Evolutionary conservation across 768 basidiomycete genomes (phyloP), one percentile per base, ranked within the genome.

Genomic region (Daedaleopsis nitida): DNA sequence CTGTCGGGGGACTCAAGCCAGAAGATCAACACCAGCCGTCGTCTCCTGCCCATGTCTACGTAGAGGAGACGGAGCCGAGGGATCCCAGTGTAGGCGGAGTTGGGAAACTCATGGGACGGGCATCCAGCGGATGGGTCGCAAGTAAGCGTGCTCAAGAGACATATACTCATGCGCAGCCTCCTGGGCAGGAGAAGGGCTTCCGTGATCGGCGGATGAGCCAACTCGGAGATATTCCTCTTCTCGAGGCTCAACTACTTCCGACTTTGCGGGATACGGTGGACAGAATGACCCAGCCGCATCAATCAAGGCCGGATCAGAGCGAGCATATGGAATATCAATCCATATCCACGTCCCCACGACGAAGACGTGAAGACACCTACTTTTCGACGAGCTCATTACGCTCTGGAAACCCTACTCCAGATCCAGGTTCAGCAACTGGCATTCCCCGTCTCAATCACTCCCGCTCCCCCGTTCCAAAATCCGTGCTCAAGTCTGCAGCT

Each of bases 181-280:
- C 43, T 42, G 17, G 55, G 61, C 21, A 45, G 67, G 63, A 44
- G 58, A 60, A 57, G 51, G 53, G 44, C 21, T 19, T 19, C 17
- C 48, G 53, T 24, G 66, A 66, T 14, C 66, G 67, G 38, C 76
- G 76, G 23, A 70, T 66, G 58, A 83, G 80, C 63, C 76, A 82
- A 55, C 72, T 83, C 17, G 77, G 73, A 12, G 84, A 84, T 54
- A 73, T 89, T 5, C 84, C 86, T 7, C 75, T 85, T 27, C 70
- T 89, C 34, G 89, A 92, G 63, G 76, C 83, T 0, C 83, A 88
- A 27, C 76, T 91, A 5, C 71, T 91, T 39, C 89, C 89, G 10
- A 86, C 88, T 17, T 76, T 92, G 38, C 79, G 83, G 44, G 89
- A 91, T 58, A 92, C 89, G 0, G 81, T 92, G 39, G 82, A 87